These are phyloP conservation scores for Bombardia bombarda DNA, from an alignment of 495 filamentous ascomycete genomes.

Conservation along the genomic window DNA sequence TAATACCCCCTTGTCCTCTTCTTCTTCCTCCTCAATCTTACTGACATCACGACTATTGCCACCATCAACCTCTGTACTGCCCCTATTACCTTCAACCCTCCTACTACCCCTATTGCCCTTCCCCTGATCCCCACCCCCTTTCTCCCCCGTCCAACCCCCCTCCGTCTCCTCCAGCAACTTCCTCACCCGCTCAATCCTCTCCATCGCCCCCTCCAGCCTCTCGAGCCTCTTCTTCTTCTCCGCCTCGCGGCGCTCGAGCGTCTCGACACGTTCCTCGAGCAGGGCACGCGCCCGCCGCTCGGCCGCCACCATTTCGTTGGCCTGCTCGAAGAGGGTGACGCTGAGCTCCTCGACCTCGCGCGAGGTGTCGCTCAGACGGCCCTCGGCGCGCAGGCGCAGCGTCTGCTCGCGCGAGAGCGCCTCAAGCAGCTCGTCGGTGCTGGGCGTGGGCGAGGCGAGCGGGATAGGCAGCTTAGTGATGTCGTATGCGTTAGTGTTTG, in stretches of 20 bases:
- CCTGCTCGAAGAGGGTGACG: slow-evolving; percentile 79
- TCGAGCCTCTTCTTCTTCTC: slow-evolving; percentile 68
- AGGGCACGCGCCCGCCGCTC: slow-evolving; percentile 74
- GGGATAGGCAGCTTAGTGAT: too few species aligned
- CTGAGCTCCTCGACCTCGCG: slow-evolving; percentile 86
- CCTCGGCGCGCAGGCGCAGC: slow-evolving; percentile 68
- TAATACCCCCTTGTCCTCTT: too few species aligned
- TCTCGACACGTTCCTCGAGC: slow-evolving; percentile 66
- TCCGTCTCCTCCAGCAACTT: slow-evolving; percentile 39
- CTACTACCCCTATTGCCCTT: not conserved
- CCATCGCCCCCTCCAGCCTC: slow-evolving; percentile 68
- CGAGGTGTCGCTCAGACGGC: slow-evolving; percentile 58
- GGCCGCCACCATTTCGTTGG: slow-evolving; percentile 93
- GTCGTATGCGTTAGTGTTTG: too few species aligned
- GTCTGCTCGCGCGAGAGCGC: slow-evolving; percentile 62
- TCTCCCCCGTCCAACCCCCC: not conserved
- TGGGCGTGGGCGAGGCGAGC: slow-evolving; percentile 6
- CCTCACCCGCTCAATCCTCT: slow-evolving; percentile 65
- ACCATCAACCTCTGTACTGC: too few species aligned
- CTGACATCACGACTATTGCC: too few species aligned
- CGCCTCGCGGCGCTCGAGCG: slow-evolving; percentile 60
- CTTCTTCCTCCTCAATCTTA: too few species aligned
- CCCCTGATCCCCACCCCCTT: not conserved
- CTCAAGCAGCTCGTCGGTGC: slow-evolving; percentile 54
- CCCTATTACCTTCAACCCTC: not conserved